Evolutionary conservation across 2,329 filamentous ascomycete species (phyloP), one percentile per base, ranked within the genome.

Genomic region (Phialophora tarda): DNA sequence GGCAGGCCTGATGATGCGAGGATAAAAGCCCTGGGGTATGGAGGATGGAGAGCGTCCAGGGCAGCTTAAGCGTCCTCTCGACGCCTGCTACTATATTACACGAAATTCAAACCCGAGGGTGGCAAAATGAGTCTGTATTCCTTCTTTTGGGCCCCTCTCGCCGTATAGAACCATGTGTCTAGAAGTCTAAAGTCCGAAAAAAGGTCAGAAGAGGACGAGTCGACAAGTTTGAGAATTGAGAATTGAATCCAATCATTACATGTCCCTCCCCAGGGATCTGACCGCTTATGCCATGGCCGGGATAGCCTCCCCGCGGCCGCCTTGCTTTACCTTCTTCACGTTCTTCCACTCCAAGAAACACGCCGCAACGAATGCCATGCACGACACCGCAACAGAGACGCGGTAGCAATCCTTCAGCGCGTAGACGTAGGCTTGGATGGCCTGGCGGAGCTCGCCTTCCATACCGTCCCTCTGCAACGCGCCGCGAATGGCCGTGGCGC

Each of bases 401-500:
- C 69, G 60, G 28, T 67, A 72, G 30, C 59, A 64, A 38, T 64
- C 62, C 34, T 65, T 71, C 50, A 72, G 48, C 8, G 69, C 69
- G 17, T 62, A 59, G 34, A 71, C 69, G 58, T 80, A 80, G n/a
- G 77, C 77, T 17, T 70, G 47, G n/a, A 78, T 61, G 24, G 58
- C 63, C 28, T 62, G 57, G 26, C 41, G 63, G 7, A 78, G 73
- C 2, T 71, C 73, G 0, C 68, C 59, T 4, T 83, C 68, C 21
- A 78, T 72, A 1, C 69, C 71, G 3, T 69, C 64, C 2, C 48
- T 56, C 5, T 77, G 69, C 17, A 79, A 73, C 8, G 79, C 71
- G 3, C 76, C 55, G 59, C 77, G 72, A 71, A 84, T 71, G 44
- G 78, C 74, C 1, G 80, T 80, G 4, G 81, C 81, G 21, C 82